Base-by-base conservation (phyloP, 1,139 yeast species). In the Candida sojae region DNA sequence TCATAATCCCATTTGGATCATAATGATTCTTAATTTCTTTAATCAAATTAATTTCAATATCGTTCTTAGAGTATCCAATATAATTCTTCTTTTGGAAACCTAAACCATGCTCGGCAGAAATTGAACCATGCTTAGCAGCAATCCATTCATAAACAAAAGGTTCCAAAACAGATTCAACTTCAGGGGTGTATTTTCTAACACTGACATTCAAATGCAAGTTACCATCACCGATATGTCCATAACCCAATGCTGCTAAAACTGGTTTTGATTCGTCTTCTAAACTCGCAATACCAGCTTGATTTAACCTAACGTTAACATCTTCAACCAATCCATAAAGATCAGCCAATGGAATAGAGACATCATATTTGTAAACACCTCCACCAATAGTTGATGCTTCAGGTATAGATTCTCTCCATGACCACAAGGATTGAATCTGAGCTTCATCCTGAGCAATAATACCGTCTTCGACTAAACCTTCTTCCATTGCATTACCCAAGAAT, bases 391-490 rank as follows among this genome's bases (percentile, higher is more conserved):
- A 79, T 9, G 97, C 92, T 71, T 93, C 99, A 32, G 97, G 91
- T 56, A 92, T 82, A 54, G 86, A 79, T 68, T 93, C 99, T 72
- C 99, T 84, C 97, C 98, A 92, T 32, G 84, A 73, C 99, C 99
- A 93, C 58, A 93, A 78, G 51, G 83, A 84, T 53, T 77, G 77
- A 53, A 88, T 73, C 67, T 93, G 98, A 2, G 95, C 77, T 67
- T 89, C 96, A 67, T 91, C 98, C 68, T 91, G 97, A 4, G 99
- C 97, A 55, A 93, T 88, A 43, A 90, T 93, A 58, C 99, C 99
- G 64, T 93, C 98, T 23, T 79, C 77, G 32, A 93, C 95, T 43
- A 84, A 68, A 40, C 87, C 98, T 39, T 82, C 80, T 64, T 88
- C 96, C 91, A 93, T 87, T 31, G 87, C 86, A 37, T 73, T 75